Conservation (phyloP, 306 rosid species). For the Medicago ruthenica region DNA sequence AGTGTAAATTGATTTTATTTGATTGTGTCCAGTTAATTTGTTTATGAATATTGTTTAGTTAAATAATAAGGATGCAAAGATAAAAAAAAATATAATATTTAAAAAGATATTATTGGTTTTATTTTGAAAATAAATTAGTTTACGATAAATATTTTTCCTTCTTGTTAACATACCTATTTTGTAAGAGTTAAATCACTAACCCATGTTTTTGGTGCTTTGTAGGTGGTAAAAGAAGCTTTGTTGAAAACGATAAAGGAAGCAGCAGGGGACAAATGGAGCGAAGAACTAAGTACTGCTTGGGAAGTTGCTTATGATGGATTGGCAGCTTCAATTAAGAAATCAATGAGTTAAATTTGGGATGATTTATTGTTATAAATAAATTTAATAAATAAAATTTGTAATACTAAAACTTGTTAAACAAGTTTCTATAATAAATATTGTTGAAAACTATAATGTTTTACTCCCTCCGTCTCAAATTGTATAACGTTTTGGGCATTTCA, state of each 20-base stretch:
- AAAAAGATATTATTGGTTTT: neutral
- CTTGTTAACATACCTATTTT: neutral
- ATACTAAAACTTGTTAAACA: neutral
- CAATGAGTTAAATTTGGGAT: conserved; percentile 7
- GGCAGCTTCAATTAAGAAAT: conserved; percentile 38
- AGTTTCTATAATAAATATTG: neutral
- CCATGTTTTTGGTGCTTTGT: neutral
- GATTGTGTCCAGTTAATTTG: no score
- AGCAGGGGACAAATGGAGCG: conserved; percentile 39
- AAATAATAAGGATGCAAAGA: no score
- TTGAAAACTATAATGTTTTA: neutral
- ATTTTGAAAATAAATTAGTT: neutral
- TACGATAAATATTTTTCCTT: neutral
- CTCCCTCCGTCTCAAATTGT: no score
- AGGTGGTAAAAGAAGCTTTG: conserved; percentile 47
- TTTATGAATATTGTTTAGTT: no score
- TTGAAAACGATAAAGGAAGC: neutral
- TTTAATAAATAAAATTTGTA: neutral
- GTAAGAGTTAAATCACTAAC: neutral
- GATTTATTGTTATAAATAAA: neutral
- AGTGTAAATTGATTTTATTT: neutral
- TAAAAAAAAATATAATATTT: neutral
- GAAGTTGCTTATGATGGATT: conserved; percentile 41
- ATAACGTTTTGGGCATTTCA: no score
- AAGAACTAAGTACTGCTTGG: conserved; percentile 34